Evolutionary conservation across 768 basidiomycete species (phyloP), one percentile per base, ranked within the genome.

Genomic region (Suillus cothurnatus): DNA sequence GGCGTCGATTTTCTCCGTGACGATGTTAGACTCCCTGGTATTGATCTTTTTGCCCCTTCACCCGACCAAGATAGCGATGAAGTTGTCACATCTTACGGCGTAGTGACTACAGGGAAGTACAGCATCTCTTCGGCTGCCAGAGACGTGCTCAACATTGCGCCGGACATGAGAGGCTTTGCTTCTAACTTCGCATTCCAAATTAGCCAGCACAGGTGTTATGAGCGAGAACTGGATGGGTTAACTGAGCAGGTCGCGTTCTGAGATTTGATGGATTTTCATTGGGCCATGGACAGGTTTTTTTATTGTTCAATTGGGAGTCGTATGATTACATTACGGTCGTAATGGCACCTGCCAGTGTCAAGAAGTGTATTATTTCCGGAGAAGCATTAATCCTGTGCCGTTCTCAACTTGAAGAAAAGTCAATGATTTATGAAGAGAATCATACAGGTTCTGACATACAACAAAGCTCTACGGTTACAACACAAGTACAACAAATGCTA

Each of bases 121-220:
- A 79, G 74, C 41, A 56, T 77, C 1, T 66, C 74, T 21, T 81
- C 83, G 15, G 74, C 76, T 15, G 63, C 68, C 0, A 70, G 74
- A 4, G 88, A 87, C 68, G 71, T 71, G 2, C 62, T 84, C 23
- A 77, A 79, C 53, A 82, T 89, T 56, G 78, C 73, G 9, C 73
- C 78, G 45, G 80, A 77, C 1, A 75, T 83, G 15, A 83, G 81
- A 69, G 87, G 83, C 6, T 90, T 90, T 64, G 77, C 82, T 11
- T 76, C 83, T 26, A 86, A 81, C 69, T 89, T 91, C 68, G 85
- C 84, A 0, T 84, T 79, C 63, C 86, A 88, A 67, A 79, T 91
- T 61, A 90, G 88, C 77, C 81, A 86, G 76, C 90, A 91, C 67
- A 79, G 88, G 45, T 88, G 87, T 71, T 91, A 80, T 70, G 79